phyloP scores from a whole-genome alignment of 1,284 basidiomycete species.

The Moesziomyces parantarcticus region DNA sequence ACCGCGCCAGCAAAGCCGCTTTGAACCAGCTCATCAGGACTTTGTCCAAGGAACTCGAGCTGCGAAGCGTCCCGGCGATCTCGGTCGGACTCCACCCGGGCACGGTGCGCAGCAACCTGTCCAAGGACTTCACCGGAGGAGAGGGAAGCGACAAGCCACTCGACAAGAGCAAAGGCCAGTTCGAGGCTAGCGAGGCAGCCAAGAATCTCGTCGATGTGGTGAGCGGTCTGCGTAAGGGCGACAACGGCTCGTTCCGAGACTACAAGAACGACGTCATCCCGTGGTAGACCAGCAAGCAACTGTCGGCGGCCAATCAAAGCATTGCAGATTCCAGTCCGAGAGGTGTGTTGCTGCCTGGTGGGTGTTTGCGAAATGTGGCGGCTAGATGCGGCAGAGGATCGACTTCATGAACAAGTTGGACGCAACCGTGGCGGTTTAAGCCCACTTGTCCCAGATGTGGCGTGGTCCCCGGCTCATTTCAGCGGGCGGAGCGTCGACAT shows the following conservation, averaged over 20 bases:
- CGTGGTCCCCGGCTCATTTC: background rate
- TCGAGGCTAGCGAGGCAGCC: conserved; percentile 76
- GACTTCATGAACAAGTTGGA: background rate
- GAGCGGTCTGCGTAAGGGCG: conserved; percentile 68
- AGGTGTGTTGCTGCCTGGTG: background rate
- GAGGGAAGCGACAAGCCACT: conserved; percentile 48
- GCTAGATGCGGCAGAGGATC: background rate
- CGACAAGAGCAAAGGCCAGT: conserved; percentile 70
- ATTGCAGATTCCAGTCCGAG: background rate
- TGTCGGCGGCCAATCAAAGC: background rate
- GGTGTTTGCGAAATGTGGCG: background rate
- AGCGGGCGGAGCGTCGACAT: no score
- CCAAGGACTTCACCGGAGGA: conserved; percentile 68
- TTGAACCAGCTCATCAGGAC: conserved; percentile 79
- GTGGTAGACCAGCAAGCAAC: conserved; percentile 61
- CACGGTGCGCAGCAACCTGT: conserved; percentile 72
- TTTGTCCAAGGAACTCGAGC: conserved; percentile 75
- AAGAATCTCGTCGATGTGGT: conserved; percentile 74
- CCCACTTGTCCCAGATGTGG: background rate
- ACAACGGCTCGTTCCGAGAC: conserved; percentile 77
- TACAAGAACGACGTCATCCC: conserved; percentile 75
- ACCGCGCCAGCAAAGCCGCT: conserved; percentile 79
- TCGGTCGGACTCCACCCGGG: conserved; percentile 68
- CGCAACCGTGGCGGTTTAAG: background rate
- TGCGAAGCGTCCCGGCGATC: conserved; percentile 73